Evolutionary conservation across 805 yeast genomes (phyloP), one percentile per base, ranked within the genome.

Genomic region (Starmerella apicola): DNA sequence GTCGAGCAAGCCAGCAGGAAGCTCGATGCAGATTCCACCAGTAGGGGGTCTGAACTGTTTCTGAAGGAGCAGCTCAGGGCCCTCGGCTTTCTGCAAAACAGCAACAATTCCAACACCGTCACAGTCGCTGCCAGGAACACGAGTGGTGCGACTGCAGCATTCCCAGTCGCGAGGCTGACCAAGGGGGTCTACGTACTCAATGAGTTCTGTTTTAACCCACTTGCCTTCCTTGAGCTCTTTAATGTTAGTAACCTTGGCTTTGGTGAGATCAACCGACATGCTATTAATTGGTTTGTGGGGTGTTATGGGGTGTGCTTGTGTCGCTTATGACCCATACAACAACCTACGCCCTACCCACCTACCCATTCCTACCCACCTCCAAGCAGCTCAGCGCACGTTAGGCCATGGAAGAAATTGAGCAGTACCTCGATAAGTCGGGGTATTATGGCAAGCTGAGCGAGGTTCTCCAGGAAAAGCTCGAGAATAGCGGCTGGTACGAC

Each of bases 41-140:
- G 80, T 81, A 1, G 98, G 97, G 1, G 97, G 95, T 42, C 98
- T 70, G 63, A 80, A 88, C 58, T 88, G 98, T 56, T 82, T 83
- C 55, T 83, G 88, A 15, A 91, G 63, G 6, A 85, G 69, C 48
- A 63, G 66, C 45, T 72, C 74, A 3, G 75, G 70, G 17, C 69
- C 70, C 15, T 61, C 58, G 5, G 71, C 62, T 21, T 66, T 61
- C 46, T 74, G 68, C 37, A 85, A 60, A 15, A 85, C 64, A 0
- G 94, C 86, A 23, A 86, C 64, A 34, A 88, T 78, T 3, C 88
- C 86, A n/a, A 91, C 95, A 29, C 95, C 97, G 57, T 88, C 98
- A 20, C 78, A 67, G 3, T 71, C 73, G 34, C 76, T 62, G 10
- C 71, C 72, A 21, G 61, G 67, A 8, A 76, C 71, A 38, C 94